Percentiles rank a stretch among this genome's conserved stretches.
Evolutionary conservation across 345 rosid species (phyloP).

Genomic region (Eucalyptus fibrosa): DNA sequence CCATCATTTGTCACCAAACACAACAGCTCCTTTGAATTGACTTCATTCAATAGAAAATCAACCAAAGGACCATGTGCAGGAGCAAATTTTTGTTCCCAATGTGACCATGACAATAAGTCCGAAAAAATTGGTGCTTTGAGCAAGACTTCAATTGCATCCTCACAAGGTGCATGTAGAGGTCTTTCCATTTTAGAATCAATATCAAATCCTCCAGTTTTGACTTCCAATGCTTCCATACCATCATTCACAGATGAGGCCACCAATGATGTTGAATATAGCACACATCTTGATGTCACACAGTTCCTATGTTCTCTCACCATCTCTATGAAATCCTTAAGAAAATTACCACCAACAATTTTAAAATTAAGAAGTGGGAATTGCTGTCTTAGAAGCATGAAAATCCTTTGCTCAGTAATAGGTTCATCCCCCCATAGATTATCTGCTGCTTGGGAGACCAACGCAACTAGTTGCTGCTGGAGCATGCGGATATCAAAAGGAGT

Average conservation of each 20-base stretch:
- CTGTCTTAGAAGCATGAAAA: conserved; percentile 41
- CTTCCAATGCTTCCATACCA: conserved; percentile 12
- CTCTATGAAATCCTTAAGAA: conserved; percentile 39
- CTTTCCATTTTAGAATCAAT: conserved; percentile 1
- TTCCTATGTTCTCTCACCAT: conserved; percentile 21
- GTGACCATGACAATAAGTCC: conserved; percentile 70
- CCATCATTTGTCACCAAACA: conserved; percentile 83
- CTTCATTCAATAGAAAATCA: conserved; percentile 57
- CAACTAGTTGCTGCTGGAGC: conserved; percentile 41
- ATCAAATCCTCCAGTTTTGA: background rate
- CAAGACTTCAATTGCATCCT: conserved; percentile 55
- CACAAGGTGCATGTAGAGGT: conserved; percentile 27
- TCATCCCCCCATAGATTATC: conserved; percentile 32
- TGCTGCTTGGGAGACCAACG: conserved; percentile 72
- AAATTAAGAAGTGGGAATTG: conserved; percentile 67
- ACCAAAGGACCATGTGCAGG: conserved; percentile 69
- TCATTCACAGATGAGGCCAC: conserved; percentile 13
- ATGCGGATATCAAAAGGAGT: conserved; percentile 51
- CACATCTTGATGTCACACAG: conserved; percentile 40
- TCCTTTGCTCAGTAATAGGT: conserved; percentile 39
- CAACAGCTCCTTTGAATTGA: conserved; percentile 45
- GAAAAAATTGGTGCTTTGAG: conserved; percentile 72
- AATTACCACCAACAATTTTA: conserved; percentile 32
- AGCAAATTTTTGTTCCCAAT: conserved; percentile 77
- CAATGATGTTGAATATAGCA: conserved; percentile 64